phyloP scores from a whole-genome alignment of 1,284 basidiomycete genomes.

The Sphagnurus paluster region DNA sequence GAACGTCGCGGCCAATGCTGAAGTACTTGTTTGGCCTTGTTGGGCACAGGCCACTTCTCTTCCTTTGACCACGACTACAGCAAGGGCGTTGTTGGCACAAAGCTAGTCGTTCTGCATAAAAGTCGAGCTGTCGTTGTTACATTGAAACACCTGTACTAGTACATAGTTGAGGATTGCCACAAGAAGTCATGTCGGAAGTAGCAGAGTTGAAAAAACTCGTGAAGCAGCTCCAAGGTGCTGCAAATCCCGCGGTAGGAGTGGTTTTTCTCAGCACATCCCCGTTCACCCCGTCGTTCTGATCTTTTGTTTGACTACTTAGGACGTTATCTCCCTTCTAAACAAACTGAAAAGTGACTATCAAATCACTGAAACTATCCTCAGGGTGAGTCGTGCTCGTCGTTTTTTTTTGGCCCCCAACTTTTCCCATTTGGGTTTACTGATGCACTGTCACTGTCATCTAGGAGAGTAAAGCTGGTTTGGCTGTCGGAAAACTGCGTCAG shows the following conservation, averaged over 20 bases:
- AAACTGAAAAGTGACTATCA: conserved; percentile 77
- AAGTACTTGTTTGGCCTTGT: conserved; percentile 21
- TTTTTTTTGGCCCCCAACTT: conserved; percentile 20
- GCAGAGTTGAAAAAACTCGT: conserved; percentile 78
- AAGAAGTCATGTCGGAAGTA: conserved; percentile 41
- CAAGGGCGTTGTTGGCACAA: conserved; percentile 14
- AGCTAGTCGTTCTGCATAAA: conserved; percentile 18
- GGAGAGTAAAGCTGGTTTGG: conserved; percentile 91
- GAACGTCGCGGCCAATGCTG: conserved; percentile 7
- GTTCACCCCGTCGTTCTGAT: conserved; percentile 34
- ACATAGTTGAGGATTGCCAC: conserved; percentile 27
- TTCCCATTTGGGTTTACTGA: conserved; percentile 20
- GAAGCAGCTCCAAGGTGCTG: conserved; percentile 70
- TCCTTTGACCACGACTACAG: conserved; percentile 20
- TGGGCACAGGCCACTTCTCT: conserved; percentile 11
- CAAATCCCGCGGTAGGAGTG: conserved; percentile 60
- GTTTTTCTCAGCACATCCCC: conserved; percentile 38
- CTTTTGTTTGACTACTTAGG: conserved; percentile 53
- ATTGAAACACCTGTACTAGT: conserved; percentile 26
- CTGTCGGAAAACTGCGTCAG: conserved; percentile 87
- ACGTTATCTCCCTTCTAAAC: conserved; percentile 68
- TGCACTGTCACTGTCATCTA: conserved; percentile 29
- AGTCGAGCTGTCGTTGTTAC: conserved; percentile 20
- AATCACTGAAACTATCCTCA: conserved; percentile 85
- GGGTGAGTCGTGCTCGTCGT: conserved; percentile 62